phyloP scores from a whole-genome alignment of 257 asterid species.

The Cynanchum wilfordii region DNA sequence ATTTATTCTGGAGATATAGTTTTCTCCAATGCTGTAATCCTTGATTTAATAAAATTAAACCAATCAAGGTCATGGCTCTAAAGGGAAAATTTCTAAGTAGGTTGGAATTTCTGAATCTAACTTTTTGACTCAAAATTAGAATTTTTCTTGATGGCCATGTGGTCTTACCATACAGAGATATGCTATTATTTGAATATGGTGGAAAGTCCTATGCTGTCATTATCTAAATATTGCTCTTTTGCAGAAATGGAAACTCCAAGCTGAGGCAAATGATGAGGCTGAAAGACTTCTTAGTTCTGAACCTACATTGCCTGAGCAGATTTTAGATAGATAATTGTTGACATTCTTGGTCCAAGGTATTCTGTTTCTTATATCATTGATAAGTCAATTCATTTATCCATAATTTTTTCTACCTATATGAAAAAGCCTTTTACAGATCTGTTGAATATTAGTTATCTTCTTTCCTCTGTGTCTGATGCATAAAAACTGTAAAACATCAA shows the following conservation, averaged over 20 bases:
- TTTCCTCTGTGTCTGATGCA: background rate
- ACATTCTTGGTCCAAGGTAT: slow-evolving; percentile 3
- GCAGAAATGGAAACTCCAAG: slow-evolving; percentile 94
- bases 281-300: slow-evolving; percentile 88
- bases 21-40: background rate
- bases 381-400: background rate
- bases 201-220: slow-evolving; percentile 1
- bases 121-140: background rate
- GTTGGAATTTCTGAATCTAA: background rate
- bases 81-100: background rate
- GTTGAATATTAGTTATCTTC: background rate
- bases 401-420: background rate
- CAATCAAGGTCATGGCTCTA: background rate
- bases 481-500: background rate
- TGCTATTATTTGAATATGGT: too few species aligned
- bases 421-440: background rate
- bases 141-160: background rate
- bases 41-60: background rate
- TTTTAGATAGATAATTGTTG: slow-evolving; percentile 33
- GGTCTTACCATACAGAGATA: background rate
- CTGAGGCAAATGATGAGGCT: slow-evolving; percentile 91
- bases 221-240: slow-evolving; percentile 9
- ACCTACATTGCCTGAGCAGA: slow-evolving; percentile 45
- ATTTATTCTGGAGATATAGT: slow-evolving; percentile 1
- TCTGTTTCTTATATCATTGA: background rate